Evolutionary conservation across 2,329 filamentous ascomycete genomes (phyloP).

Genomic region (Arthrobotrys sinensis): DNA sequence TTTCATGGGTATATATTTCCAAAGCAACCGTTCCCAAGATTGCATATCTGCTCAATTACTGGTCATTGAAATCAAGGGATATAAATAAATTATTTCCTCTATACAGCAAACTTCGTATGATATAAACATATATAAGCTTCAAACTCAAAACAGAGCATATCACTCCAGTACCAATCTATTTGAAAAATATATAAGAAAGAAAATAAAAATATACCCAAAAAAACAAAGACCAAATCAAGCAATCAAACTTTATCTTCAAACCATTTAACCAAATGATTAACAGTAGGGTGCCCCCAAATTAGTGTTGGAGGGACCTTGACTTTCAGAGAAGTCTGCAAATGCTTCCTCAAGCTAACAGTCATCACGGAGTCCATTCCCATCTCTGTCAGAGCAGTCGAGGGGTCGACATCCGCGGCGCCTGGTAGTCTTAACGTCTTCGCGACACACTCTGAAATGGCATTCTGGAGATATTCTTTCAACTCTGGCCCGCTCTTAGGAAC

Average conservation of each 20-base stretch:
- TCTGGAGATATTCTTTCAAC: conserved; percentile 65
- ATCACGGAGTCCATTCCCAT: conserved; percentile 69
- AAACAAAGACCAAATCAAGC: not conserved
- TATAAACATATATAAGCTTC: conserved; percentile 1
- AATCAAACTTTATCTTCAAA: conserved; percentile 62
- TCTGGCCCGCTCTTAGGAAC: conserved; percentile 63
- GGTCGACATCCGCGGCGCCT: conserved; percentile 66
- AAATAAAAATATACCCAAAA: not conserved
- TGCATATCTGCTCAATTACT: too few species aligned
- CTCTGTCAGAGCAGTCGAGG: conserved; percentile 66
- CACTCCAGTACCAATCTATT: conserved; percentile 21
- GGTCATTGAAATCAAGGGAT: not conserved
- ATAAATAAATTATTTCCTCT: not conserved
- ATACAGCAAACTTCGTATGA: not conserved
- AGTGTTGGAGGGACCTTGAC: conserved; percentile 68
- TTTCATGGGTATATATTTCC: too few species aligned
- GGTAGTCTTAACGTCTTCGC: conserved; percentile 66
- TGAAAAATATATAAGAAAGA: not conserved
- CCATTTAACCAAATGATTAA: conserved; percentile 67
- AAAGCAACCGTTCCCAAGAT: too few species aligned
- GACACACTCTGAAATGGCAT: conserved; percentile 66
- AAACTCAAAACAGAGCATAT: not conserved
- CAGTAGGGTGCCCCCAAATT: conserved; percentile 69
- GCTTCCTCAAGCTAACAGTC: conserved; percentile 66
- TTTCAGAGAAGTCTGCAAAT: conserved; percentile 66